phyloP scores from a whole-genome alignment of 208 protist species.

The Leptomonas pyrrhocoris region DNA sequence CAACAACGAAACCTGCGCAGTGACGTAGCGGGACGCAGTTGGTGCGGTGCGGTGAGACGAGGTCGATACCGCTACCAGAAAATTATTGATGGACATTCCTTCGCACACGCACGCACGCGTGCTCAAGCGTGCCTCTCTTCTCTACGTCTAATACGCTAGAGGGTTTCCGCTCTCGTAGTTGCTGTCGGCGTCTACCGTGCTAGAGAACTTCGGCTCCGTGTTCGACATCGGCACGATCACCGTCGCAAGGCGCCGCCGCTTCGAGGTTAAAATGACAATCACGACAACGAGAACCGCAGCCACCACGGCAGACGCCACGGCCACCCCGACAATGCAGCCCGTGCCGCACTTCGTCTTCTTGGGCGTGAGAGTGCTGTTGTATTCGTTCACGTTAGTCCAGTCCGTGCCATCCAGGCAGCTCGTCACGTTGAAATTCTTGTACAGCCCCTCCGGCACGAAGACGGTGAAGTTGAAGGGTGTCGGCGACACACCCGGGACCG shows the following conservation, averaged over 20 bases:
- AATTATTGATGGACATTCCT: too few species aligned
- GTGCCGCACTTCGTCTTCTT: conserved; percentile 43
- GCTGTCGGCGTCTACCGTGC: conserved; percentile 31
- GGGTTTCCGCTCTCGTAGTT: conserved; percentile 38
- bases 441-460: conserved; percentile 42
- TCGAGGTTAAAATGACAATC: conserved; percentile 72
- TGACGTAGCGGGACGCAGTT: too few species aligned
- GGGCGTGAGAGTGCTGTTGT: conserved; percentile 15
- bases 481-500: conserved; percentile 5
- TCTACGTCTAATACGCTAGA: conserved; percentile 13
- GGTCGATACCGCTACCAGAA: too few species aligned
- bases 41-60: too few species aligned
- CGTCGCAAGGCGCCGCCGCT: conserved; percentile 68
- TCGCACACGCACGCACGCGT: too few species aligned
- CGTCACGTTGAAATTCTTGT: conserved; percentile 45
- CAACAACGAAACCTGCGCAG: neutral
- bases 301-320: conserved; percentile 61
- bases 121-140: too few species aligned
- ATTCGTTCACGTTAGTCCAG: conserved; percentile 35
- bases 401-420: conserved; percentile 49
- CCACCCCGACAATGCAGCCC: conserved; percentile 76
- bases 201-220: conserved; percentile 51
- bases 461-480: conserved; percentile 42
- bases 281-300: conserved; percentile 55
- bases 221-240: conserved; percentile 55